phyloP scores from a whole-genome alignment of 2,329 filamentous ascomycete genomes.

The Hymenoscyphus salicellus region DNA sequence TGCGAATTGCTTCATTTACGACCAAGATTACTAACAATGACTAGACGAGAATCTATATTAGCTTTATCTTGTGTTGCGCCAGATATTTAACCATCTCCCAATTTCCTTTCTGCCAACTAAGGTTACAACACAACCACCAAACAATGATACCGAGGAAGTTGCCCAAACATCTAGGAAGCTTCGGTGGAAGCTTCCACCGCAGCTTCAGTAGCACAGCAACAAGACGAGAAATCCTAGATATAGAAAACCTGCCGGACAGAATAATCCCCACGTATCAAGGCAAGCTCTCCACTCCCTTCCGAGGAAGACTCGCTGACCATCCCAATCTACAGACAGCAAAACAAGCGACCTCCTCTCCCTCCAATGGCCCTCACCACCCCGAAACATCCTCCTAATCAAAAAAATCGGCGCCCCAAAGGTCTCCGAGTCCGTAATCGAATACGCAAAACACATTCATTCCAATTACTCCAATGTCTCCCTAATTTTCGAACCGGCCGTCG shows the following conservation, averaged over 20 bases:
- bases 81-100: neutral
- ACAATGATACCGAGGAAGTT: slow-evolving; percentile 23
- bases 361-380: slow-evolving; percentile 65
- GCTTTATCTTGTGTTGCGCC: neutral
- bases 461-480: slow-evolving; percentile 81
- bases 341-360: slow-evolving; percentile 61
- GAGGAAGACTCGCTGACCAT: slow-evolving; percentile 42
- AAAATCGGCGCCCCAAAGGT: slow-evolving; percentile 54
- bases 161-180: slow-evolving; percentile 3
- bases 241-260: slow-evolving; percentile 50
- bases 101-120: neutral
- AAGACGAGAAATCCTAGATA: slow-evolving; percentile 49
- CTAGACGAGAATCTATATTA: neutral
- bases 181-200: slow-evolving; percentile 16
- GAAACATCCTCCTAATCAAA: slow-evolving; percentile 66
- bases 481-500: slow-evolving; percentile 76
- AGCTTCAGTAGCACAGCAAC: slow-evolving; percentile 49
- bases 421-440: slow-evolving; percentile 38
- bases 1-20: slow-evolving; percentile 5
- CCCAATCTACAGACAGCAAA: slow-evolving; percentile 45
- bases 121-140: slow-evolving; percentile 14
- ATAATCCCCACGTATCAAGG: slow-evolving; percentile 63
- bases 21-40: slow-evolving; percentile 15
- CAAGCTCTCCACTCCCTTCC: slow-evolving; percentile 38
- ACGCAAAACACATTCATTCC: slow-evolving; percentile 62